Percentiles rank a stretch among this genome's conserved stretches.
Conservation (phyloP, 441 rosid species). For the Eutrema salsugineum region DNA sequence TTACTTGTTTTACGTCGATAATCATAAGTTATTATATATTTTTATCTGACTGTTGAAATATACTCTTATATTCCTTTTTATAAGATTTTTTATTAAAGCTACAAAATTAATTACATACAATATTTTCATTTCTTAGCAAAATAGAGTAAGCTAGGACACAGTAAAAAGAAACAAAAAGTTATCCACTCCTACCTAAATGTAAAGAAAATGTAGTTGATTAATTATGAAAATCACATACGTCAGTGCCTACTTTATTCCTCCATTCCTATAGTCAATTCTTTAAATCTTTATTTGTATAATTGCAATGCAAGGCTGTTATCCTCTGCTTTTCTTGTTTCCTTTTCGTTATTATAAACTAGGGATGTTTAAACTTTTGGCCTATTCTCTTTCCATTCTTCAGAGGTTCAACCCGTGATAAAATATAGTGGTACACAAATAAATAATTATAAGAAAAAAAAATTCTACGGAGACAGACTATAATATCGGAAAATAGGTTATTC, state of each 20-base stretch:
- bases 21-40: neutral
- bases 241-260: constrained; percentile 17
- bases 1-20: neutral
- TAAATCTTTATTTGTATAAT: neutral
- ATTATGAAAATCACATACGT: constrained; percentile 13
- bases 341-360: neutral
- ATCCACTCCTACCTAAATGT: too few species aligned
- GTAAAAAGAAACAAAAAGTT: too few species aligned
- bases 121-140: too few species aligned
- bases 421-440: neutral
- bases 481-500: neutral
- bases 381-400: neutral
- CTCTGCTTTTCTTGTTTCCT: neutral
- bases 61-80: neutral
- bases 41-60: neutral
- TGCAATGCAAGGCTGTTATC: constrained; percentile 15
- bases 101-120: too few species aligned
- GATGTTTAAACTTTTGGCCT: neutral
- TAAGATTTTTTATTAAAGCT: too few species aligned
- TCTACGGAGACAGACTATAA: neutral
- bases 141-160: too few species aligned
- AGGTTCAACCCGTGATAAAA: neutral
- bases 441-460: neutral
- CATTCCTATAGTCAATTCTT: neutral
- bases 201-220: neutral